Evolutionary conservation across 164 flowering plant genomes (phyloP).

Genomic region (Piper betle): DNA sequence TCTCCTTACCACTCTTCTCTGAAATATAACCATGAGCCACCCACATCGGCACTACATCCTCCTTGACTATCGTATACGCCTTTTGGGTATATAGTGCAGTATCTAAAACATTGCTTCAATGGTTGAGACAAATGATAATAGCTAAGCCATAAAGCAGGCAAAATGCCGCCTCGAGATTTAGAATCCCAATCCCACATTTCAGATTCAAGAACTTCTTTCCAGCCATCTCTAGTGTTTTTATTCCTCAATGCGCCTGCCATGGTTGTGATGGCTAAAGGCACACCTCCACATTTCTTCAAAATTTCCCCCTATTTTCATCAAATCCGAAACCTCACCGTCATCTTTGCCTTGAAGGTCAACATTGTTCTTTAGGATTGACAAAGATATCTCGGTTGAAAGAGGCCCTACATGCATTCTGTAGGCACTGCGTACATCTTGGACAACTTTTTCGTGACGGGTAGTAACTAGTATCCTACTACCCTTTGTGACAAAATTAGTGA

Average conservation of each 20-base stretch:
- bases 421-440: not conserved
- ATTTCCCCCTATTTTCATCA: not conserved
- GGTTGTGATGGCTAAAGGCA: constrained; percentile 3
- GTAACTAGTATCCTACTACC: constrained; percentile 6
- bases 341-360: not conserved
- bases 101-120: constrained; percentile 3
- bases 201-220: constrained; percentile 1
- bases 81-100: constrained; percentile 6
- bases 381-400: constrained; percentile 1
- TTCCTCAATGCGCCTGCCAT: not conserved
- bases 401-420: not conserved
- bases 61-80: not conserved
- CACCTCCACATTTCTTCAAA: constrained; percentile 4
- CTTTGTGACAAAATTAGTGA: not conserved
- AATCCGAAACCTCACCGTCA: not conserved
- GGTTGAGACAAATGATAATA: constrained; percentile 3
- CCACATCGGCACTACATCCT: constrained; percentile 1
- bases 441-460: constrained; percentile 1
- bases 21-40: constrained; percentile 3
- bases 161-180: not conserved
- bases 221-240: not conserved
- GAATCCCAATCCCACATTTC: constrained; percentile 1
- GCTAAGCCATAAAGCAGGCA: constrained; percentile 1
- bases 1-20: not conserved
- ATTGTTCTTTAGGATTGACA: not conserved